A percentile compares a stretch with the other conserved stretches of the same genome.
These are phyloP conservation scores for Mycena citricolor DNA, from an alignment of 1,284 basidiomycete species.

Conservation along the genomic window DNA sequence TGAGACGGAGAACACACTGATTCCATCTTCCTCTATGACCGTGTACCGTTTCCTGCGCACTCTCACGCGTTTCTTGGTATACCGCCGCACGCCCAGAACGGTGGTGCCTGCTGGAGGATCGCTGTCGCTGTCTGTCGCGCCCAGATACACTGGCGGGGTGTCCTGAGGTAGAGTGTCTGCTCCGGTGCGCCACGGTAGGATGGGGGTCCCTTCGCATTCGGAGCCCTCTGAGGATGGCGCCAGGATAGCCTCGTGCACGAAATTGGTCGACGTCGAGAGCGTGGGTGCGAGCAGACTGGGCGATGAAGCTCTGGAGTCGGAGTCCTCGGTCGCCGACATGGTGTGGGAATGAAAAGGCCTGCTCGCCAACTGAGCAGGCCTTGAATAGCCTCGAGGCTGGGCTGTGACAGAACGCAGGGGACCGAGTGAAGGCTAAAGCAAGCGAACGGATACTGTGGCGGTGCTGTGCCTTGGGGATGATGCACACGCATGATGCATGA, in stretches of 20 bases:
- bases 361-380: no score
- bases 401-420: no score
- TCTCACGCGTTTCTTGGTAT: conserved; percentile 9
- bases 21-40: conserved; percentile 14
- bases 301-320: conserved; percentile 9
- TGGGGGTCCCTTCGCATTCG: conserved; percentile 12
- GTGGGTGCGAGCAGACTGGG: conserved; percentile 1
- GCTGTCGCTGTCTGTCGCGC: conserved; percentile 1
- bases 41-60: not conserved
- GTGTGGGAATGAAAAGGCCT: no score
- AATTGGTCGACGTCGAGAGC: conserved; percentile 19
- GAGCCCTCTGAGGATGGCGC: conserved; percentile 12
- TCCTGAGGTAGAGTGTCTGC: conserved; percentile 15
- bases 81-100: conserved; percentile 6
- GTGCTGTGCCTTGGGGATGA: no score
- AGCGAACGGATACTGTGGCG: no score
- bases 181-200: conserved; percentile 19
- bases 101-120: conserved; percentile 1
- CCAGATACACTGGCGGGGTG: no score
- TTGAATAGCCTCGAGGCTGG: no score
- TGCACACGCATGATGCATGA: no score
- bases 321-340: conserved; percentile 21
- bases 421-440: no score
- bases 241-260: conserved; percentile 14
- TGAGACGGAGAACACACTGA: conserved; percentile 10